Base-by-base conservation (phyloP, 352 stramenopile species). In the Blastocystis sp. region DNA sequence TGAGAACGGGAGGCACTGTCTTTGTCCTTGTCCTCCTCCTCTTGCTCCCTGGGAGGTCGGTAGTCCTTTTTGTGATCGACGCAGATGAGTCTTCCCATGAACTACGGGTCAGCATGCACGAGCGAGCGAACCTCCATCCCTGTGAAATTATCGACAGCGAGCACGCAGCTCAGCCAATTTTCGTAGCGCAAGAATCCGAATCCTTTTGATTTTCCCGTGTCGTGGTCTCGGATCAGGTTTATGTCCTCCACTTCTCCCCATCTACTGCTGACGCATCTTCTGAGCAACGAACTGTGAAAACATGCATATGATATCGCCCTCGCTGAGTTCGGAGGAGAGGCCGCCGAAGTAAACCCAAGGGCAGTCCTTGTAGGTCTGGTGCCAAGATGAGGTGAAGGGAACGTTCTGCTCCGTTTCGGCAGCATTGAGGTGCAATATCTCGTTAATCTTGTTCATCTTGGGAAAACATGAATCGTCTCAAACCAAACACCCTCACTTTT, bases 131-230 rank as follows among this genome's bases (percentile, higher is more conserved):
- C 62, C 34, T 88, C 67, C 60, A 79, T 88, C 62, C 92, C 91
- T 84, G 94, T 95, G 40, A 95, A 91, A 76, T 95, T 95, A 89
- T 95, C 93, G n/a, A 95, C 93, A 0, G 92, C 93, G 76, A 95
- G 90, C 28, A 95, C 91, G 0, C 92, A 94, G 67, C 92, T 94
- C 69, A 92, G 91, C 90, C 93, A 92, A 87, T 95, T 91, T 82
- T 94, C 92, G 82, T 93, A 95, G 90, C 94, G 94, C 88, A 94
- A n/a, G 90, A 95, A 95, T 38, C 90, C 91, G 70, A 95, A 95
- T 88, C 93, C 93, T 86, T 93, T 93, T 86, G 92, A 93, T 91
- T 95, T 95, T 89, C 93, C 93, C 34, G 92, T 95, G 88, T 94
- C 93, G 74, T 87, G 91, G 89, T 95, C 93, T 52, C 92, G 92